Base-by-base conservation (phyloP, 345 rosid species). In the Hypericum androsaemum region DNA sequence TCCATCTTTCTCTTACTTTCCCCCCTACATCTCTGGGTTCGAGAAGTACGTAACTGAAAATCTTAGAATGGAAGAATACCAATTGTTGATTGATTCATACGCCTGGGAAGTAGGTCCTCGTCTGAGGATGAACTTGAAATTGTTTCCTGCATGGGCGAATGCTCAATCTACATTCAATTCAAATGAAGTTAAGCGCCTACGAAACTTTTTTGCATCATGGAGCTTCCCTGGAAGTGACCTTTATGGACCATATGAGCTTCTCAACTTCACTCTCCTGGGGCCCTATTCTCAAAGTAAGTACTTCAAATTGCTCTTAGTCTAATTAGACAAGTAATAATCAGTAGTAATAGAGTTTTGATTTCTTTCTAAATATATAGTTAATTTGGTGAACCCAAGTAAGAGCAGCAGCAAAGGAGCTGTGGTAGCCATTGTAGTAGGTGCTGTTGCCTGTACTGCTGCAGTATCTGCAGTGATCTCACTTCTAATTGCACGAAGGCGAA, bases 221-320 rank as follows among this genome's bases (percentile, higher is more conserved):
- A n/a, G 3, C 0, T 84, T 89, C 70, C 73, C 54, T 53, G 46
- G 67, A 41, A 66, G 48, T 43, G 77, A 80, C 71, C 61, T 79
- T 5, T 82, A 72, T 65, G 96, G 97, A 67, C 97, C 97, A 3
- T 89, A 82, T 63, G 97, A 86, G 69, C 80, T 89, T 64, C 96
- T 89, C 64, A 80, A 80, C 74, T 84, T 89, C 76, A 89, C 90
- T 51, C 83, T 89, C 51, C 65, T 61, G 58, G 98, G 96, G 55
- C 92, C 95, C 57, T 90, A 90, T 63, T 56, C 77, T 49, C 57
- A 63, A 47, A 37, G 98, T 90, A 77, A 15, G 82, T 66, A 39
- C 53, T 28, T 37, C 45, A 46, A 13, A 52, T 47, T 32, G 22
- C 50, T 12, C 43, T 40, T 8, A 12, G 37, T 56, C 8, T 51